Evolutionary conservation across 257 asterid genomes (phyloP), one percentile per base, ranked within the genome.

Genomic region (Solanum commersonii): DNA sequence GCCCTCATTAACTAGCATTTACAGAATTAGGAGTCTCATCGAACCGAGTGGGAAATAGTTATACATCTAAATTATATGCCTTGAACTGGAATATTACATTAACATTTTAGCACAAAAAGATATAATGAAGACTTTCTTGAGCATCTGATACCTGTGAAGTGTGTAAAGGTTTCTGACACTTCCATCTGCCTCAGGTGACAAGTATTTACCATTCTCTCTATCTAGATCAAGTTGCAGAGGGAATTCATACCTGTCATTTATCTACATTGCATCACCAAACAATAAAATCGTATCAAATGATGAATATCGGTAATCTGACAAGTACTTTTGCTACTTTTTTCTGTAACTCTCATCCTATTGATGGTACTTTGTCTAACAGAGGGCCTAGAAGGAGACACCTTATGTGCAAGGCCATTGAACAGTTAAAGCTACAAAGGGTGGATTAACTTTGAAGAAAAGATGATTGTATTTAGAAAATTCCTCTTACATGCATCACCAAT

Each of bases 181-280:
- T 93, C 94, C 93, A 93, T 97, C 98, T 34, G 98, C 98, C 0
- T 97, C 98, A 79, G 98, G 99, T 9, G 98, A 94, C 90, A 97
- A 91, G 92, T 97, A 97, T 92, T 97, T 97, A n/a, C 99, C 96
- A 81, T 94, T 91, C 83, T 93, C 98, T 91, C 95, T 93, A 88
- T 97, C 99, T 85, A 97, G 95, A 91, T 97, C 99, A 79, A 97
- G 98, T 92, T 95, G 97, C 91, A 96, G 90, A 13, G 98, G 99
- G 81, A 97, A 97, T 90, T 96, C 99, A 92, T 97, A 96, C 60
- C 98, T 96, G 84, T 97, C 99, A 91, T 97, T 97, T 92, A 97
- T 96, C 99, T 97, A 95, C 91, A 93, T 77, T 63, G 87, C 88
- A 34, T 84, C 88, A 70, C 34, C 37, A 87, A 88, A 72, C 52